Percentiles rank a stretch among this genome's conserved stretches.
Evolutionary conservation across 345 rosid genomes (phyloP).

Genomic region (Hypericum androsaemum): DNA sequence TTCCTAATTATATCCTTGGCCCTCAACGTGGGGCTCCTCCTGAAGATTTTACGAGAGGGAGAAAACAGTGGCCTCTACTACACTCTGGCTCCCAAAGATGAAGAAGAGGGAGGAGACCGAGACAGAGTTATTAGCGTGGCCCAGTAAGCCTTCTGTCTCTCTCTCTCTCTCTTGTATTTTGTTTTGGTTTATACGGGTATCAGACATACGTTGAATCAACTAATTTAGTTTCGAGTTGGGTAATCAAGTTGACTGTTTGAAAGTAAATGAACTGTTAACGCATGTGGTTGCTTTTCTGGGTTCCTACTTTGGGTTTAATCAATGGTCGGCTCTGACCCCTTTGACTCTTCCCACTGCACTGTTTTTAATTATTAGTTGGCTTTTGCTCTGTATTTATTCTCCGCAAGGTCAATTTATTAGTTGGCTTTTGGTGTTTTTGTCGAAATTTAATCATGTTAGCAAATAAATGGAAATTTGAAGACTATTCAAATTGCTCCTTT

Average conservation of each 20-base stretch:
- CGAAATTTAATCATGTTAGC: too few relatives aligned
- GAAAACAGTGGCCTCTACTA: slow-evolving; percentile 6
- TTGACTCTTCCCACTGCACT: too few relatives aligned
- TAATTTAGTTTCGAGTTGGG: not conserved
- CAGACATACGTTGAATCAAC: not conserved
- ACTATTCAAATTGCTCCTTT: too few relatives aligned
- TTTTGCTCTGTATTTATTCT: too few relatives aligned
- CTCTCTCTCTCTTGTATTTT: not conserved
- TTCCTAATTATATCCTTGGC: slow-evolving; percentile 59
- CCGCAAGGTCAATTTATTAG: too few relatives aligned
- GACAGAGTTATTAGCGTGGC: slow-evolving; percentile 46
- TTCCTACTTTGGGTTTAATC: not conserved
- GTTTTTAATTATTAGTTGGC: too few relatives aligned
- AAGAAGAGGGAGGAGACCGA: slow-evolving; percentile 18
- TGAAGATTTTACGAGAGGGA: slow-evolving; percentile 27
- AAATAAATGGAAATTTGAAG: too few relatives aligned
- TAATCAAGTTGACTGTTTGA: not conserved
- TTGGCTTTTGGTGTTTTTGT: too few relatives aligned
- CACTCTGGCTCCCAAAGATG: slow-evolving; percentile 7
- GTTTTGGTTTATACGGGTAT: not conserved
- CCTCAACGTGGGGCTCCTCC: slow-evolving; percentile 49
- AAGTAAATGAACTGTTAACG: not conserved
- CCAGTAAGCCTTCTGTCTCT: slow-evolving; percentile 37
- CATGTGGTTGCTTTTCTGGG: not conserved
- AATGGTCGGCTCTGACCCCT: too few relatives aligned